Evolutionary conservation across 768 basidiomycete genomes (phyloP), one percentile per base, ranked within the genome.

Genomic region (Galerina marginata): DNA sequence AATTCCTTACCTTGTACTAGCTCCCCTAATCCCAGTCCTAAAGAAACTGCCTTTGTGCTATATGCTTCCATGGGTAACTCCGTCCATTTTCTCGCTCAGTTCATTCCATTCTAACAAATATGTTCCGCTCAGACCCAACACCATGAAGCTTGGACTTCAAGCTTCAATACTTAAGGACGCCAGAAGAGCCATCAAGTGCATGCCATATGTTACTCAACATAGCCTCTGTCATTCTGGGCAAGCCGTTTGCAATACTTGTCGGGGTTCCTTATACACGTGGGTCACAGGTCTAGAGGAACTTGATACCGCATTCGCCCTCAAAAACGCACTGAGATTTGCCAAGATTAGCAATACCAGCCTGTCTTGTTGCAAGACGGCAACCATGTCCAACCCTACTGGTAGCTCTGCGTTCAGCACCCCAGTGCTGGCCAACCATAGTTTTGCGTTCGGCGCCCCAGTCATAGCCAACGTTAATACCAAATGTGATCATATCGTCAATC

Each of bases 51-150:
- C 71, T 6, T 38, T 47, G 6, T 37, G 63, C 15, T 58, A 71
- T 23, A 36, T 71, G 15, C n/a, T 69, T 3, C 67, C 71, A 9
- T 74, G 71, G 71, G 71, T 72, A 57, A 39, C 61, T 40, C 26
- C 1, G 36, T 7, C 0, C 37, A 16, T 23, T 46, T 7, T 2
- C 25, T 4, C n/a, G 20, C 25, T 40, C 39, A 3, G 20, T 43
- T 29, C 15, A 25, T 26, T 12, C 6, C 36, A 33, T 20, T n/a
- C 16, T 48, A 6, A 26, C 20, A 23, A 4, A 29, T 29, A 11
- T 26, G 3, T 23, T 15, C 54, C 49, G 4, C 11, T 6, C 20
- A 52, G 49, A 53, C 42, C 14, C 20, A 57, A 48, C 60, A 63
- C 33, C 55, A 63, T 48, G 65, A 65, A 47, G 58, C 56, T 20